Conservation (phyloP, 345 rosid species). For the Populus deltoides region DNA sequence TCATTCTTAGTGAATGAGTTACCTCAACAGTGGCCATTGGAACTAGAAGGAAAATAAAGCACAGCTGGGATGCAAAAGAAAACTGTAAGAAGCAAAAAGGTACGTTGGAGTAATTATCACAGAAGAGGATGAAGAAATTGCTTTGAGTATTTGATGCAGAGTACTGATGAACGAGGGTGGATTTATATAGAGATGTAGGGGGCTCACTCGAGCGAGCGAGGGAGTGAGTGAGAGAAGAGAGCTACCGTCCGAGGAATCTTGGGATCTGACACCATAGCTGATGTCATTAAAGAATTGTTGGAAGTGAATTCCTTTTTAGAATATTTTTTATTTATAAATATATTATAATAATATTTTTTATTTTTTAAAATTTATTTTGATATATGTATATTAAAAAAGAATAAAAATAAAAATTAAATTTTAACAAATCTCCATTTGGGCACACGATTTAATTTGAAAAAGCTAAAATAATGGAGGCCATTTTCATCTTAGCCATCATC, state of each 20-base stretch:
- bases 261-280: conserved; percentile 43
- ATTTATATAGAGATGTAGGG: conserved; percentile 36
- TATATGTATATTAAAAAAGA: too few species aligned
- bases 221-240: background rate
- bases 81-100: background rate
- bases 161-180: conserved; percentile 20
- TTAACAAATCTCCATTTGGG: too few species aligned
- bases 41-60: conserved; percentile 7
- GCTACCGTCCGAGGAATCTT: conserved; percentile 22
- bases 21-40: conserved; percentile 67
- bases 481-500: conserved; percentile 22
- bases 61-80: background rate
- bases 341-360: too few species aligned
- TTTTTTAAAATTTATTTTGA: too few species aligned
- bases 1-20: background rate
- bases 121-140: background rate
- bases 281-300: too few species aligned
- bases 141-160: conserved; percentile 17
- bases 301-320: too few species aligned
- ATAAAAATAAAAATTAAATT: too few species aligned
- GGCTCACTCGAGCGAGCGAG: background rate
- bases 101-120: background rate
- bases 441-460: background rate
- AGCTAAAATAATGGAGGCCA: conserved; percentile 18
- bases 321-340: too few species aligned